Base-by-base conservation (phyloP, 495 filamentous ascomycete genomes). In the Hypoxylon lienhwacheense region DNA sequence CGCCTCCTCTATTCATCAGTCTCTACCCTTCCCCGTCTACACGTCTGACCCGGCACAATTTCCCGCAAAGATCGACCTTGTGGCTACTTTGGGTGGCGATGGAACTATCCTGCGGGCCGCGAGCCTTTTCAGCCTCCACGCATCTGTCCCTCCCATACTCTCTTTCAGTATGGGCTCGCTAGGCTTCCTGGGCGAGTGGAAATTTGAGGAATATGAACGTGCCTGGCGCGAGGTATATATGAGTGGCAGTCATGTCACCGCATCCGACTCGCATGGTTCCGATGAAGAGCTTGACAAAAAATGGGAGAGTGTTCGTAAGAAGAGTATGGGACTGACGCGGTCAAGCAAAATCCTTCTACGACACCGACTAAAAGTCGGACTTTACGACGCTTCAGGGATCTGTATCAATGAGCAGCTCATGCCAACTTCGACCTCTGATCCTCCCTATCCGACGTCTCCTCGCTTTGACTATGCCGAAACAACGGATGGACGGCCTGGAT, bases 91-190 rank as follows among this genome's bases (percentile, higher is more conserved):
- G 35, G 93, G 93, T 31, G 93, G 93, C 51, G 93, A 98, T 71
- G 93, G 93, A 33, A 98, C 93, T 5, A 96, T 98, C 37, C 72
- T 98, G 14, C 91, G 87, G 52, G 93, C 93, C 7, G 85, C 90
- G 2, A 95, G 89, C 15, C 79, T 98, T 10, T 98, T 97, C 72
- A 86, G 88, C 11, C 87, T 84, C n/a, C 83, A 86, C 17, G 70
- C 80, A 32, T 80, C 82, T 31, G 91, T 97, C 0, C 93, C 93
- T 0, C 93, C 95, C 0, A 85, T 97, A n/a, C 75, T 98, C 16
- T 87, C 86, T 7, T 98, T 98, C 70, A 92, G 89, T 66, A 96
- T 98, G 91, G 93, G 93, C 4, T 91, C 91, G 0, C 73, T 98
- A 1, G 93, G 93, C 0, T 98, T 98, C 55, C 74, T 98, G 12